phyloP scores from a whole-genome alignment of 805 yeast genomes.

The Allodekkera sacchari region DNA sequence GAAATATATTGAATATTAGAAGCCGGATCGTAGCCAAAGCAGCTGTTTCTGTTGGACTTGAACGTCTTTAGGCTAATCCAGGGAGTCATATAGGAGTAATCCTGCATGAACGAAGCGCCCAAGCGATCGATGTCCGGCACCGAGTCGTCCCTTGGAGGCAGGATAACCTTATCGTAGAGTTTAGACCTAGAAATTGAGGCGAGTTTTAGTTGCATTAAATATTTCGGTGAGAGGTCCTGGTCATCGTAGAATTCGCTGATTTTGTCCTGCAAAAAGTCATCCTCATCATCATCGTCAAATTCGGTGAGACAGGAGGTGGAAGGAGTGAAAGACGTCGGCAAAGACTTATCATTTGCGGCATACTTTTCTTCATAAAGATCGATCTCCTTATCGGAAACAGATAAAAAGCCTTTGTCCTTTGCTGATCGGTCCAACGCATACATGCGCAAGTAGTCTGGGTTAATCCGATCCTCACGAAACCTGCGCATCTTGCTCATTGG shows the following conservation, averaged over 20 bases:
- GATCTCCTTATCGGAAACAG: slow-evolving; percentile 27
- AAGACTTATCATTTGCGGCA: no score
- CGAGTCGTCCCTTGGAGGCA: slow-evolving; percentile 41
- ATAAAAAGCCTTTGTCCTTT: slow-evolving; percentile 26
- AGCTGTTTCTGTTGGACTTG: background rate
- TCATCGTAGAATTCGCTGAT: slow-evolving; percentile 1
- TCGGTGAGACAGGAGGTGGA: no score
- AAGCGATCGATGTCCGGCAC: slow-evolving; percentile 5
- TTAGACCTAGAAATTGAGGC: slow-evolving; percentile 37
- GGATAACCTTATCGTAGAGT: slow-evolving; percentile 43
- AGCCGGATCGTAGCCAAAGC: no score
- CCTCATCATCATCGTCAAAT: slow-evolving; percentile 11
- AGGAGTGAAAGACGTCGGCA: no score
- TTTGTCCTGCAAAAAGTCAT: slow-evolving; percentile 3
- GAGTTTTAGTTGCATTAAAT: slow-evolving; percentile 19
- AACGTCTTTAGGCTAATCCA: slow-evolving; percentile 1
- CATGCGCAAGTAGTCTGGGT: slow-evolving; percentile 37
- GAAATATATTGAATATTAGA: no score
- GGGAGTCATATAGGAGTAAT: background rate
- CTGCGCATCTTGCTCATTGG: slow-evolving; percentile 8
- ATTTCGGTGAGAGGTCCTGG: background rate
- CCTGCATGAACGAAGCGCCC: background rate
- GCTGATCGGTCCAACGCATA: slow-evolving; percentile 39
- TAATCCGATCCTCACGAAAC: slow-evolving; percentile 39
- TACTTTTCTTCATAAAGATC: slow-evolving; percentile 21